phyloP scores from a whole-genome alignment of 1,284 basidiomycete species.

The Cutaneotrichosporon cutaneum region DNA sequence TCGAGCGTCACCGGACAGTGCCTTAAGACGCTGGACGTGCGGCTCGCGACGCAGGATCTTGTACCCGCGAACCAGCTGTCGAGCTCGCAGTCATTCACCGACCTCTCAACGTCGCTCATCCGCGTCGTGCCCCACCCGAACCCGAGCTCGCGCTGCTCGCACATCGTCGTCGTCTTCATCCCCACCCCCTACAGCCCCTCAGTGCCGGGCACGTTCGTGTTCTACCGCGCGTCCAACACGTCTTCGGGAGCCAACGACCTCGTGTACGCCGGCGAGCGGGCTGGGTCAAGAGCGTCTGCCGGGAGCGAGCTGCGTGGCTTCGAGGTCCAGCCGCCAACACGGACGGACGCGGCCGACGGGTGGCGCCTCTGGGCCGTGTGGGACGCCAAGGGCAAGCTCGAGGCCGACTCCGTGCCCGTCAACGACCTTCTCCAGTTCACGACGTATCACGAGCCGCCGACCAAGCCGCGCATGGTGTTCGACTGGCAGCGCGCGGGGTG shows the following conservation, averaged over 20 bases:
- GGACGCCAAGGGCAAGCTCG: constrained; percentile 43
- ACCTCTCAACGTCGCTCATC: constrained; percentile 34
- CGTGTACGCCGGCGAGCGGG: constrained; percentile 39
- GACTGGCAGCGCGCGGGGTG: constrained; percentile 39
- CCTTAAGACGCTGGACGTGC: constrained; percentile 48
- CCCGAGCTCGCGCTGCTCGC: constrained; percentile 38
- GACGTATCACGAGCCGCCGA: constrained; percentile 31
- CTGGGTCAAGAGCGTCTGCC: constrained; percentile 30
- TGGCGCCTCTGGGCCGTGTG: constrained; percentile 54
- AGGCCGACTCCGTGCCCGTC: constrained; percentile 34
- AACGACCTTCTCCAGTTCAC: constrained; percentile 46
- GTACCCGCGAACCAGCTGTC: background rate
- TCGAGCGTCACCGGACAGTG: constrained; percentile 42
- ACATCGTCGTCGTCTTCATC: constrained; percentile 49
- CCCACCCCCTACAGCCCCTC: constrained; percentile 38
- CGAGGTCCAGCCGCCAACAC: constrained; percentile 40
- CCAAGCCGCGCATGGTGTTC: constrained; percentile 27
- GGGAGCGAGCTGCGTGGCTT: constrained; percentile 51
- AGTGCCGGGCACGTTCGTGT: constrained; percentile 48
- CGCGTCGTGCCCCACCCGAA: constrained; percentile 42
- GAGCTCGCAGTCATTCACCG: constrained; percentile 12
- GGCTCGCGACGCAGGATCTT: constrained; percentile 25
- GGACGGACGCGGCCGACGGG: constrained; percentile 34
- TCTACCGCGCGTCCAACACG: constrained; percentile 43
- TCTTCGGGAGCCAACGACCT: constrained; percentile 37